Conservation (phyloP, 176 grass and related monocot species). For the Ensete ventricosum region DNA sequence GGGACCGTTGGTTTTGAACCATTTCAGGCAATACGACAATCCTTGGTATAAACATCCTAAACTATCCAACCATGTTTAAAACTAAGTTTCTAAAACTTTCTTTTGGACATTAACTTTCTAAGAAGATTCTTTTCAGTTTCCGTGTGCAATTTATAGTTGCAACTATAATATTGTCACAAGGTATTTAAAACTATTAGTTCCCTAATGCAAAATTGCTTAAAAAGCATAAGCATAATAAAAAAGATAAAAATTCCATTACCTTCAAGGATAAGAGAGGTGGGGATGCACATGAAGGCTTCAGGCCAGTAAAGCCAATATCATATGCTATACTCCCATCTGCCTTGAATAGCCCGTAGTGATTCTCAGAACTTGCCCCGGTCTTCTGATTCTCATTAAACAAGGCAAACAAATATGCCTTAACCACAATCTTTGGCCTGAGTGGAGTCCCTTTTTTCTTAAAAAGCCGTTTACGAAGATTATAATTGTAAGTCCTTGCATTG, state of each 20-base stretch:
- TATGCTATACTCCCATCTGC: conserved; percentile 95
- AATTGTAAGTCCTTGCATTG: conserved; percentile 96
- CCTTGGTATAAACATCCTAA: no score
- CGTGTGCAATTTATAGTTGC: no score
- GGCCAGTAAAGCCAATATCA: conserved; percentile 63
- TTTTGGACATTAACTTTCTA: no score
- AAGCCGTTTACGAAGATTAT: conserved; percentile 72
- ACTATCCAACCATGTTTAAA: no score
- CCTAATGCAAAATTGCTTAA: not conserved
- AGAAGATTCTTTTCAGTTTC: no score
- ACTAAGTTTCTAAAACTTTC: no score
- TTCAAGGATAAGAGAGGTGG: conserved; percentile 35
- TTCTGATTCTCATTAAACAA: conserved; percentile 93
- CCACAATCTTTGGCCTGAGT: conserved; percentile 61
- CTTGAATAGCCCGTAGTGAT: conserved; percentile 81
- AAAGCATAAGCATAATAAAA: not conserved
- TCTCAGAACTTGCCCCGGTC: conserved; percentile 60
- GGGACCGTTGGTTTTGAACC: no score
- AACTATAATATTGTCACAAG: no score
- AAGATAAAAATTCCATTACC: conserved; percentile 26
- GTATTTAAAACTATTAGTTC: not conserved
- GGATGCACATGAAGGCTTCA: conserved; percentile 56
- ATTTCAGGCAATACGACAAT: no score
- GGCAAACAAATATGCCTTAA: conserved; percentile 88
- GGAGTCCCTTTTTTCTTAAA: conserved; percentile 93